Conservation (phyloP, 2,329 filamentous ascomycete genomes). For the Colletotrichum eremochloae region DNA sequence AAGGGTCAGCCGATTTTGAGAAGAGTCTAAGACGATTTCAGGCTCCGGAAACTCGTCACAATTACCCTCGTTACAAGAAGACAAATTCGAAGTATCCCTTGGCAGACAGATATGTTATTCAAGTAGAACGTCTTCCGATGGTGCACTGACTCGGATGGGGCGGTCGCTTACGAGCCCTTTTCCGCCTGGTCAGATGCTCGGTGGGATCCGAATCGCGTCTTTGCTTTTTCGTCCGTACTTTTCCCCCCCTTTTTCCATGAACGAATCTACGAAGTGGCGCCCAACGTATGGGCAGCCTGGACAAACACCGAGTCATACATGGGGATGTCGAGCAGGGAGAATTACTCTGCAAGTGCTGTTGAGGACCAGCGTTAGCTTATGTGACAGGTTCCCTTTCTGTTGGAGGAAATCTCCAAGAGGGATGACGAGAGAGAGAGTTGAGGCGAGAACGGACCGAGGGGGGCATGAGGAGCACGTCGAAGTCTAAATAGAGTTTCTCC, state of each 20-base stretch:
- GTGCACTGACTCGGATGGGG: no score
- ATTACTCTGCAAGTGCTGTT: neutral
- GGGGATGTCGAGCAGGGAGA: no score
- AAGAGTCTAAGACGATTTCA: neutral
- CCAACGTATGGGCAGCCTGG: no score
- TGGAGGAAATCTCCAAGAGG: conserved; percentile 12
- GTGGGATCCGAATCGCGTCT: no score
- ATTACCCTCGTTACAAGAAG: neutral
- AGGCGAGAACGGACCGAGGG: conserved; percentile 21
- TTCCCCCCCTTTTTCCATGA: no score
- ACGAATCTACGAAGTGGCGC: no score
- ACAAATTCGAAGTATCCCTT: neutral
- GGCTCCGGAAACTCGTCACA: neutral
- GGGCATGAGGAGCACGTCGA: neutral
- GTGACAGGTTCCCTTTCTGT: conserved; percentile 20
- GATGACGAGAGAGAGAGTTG: neutral
- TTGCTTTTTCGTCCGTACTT: no score
- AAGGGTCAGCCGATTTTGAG: neutral
- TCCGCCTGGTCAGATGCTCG: no score
- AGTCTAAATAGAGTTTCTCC: conserved; percentile 39
- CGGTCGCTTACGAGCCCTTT: no score
- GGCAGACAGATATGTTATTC: neutral
- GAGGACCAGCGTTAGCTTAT: neutral
- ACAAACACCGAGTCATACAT: no score
- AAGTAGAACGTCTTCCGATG: no score